A percentile compares a stretch with the other conserved stretches of the same genome.
phyloP scores from a whole-genome alignment of 805 yeast genomes.

The Starmerella tilneyi region DNA sequence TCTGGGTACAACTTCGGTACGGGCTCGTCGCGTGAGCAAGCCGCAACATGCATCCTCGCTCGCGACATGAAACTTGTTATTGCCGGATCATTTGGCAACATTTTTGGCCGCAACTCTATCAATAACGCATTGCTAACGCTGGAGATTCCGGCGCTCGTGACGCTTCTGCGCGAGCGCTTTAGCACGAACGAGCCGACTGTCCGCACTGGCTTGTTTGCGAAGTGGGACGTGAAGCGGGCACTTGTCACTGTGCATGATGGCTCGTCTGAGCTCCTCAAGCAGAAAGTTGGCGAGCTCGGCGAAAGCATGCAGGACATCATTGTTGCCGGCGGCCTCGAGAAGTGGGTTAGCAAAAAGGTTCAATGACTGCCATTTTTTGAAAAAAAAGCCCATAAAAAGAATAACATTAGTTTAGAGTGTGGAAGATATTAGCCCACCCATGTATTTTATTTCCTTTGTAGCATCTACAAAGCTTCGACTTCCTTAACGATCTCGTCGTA shows the following conservation, averaged over 20 bases:
- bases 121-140: conserved; percentile 90
- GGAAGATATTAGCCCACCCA: neutral
- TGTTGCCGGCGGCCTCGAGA: conserved; percentile 94
- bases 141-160: conserved; percentile 81
- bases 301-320: conserved; percentile 92
- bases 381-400: conserved; percentile 12
- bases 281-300: conserved; percentile 92
- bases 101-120: conserved; percentile 89
- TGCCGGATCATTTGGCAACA: conserved; percentile 95
- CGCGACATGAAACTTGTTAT: conserved; percentile 87
- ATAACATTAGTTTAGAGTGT: neutral
- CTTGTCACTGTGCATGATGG: conserved; percentile 65
- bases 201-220: conserved; percentile 88
- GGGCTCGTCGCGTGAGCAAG: conserved; percentile 97
- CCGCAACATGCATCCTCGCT: conserved; percentile 95
- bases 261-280: conserved; percentile 51
- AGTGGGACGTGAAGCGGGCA: conserved; percentile 86
- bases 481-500: conserved; percentile 93
- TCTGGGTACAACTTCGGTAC: conserved; percentile 96
- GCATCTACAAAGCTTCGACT: conserved; percentile 36
- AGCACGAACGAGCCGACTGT: conserved; percentile 62
- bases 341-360: conserved; percentile 57
- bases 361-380: neutral
- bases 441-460: neutral
- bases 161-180: conserved; percentile 62